Evolutionary conservation across 2,329 filamentous ascomycete genomes (phyloP).

Genomic region (Bertia moriformis): DNA sequence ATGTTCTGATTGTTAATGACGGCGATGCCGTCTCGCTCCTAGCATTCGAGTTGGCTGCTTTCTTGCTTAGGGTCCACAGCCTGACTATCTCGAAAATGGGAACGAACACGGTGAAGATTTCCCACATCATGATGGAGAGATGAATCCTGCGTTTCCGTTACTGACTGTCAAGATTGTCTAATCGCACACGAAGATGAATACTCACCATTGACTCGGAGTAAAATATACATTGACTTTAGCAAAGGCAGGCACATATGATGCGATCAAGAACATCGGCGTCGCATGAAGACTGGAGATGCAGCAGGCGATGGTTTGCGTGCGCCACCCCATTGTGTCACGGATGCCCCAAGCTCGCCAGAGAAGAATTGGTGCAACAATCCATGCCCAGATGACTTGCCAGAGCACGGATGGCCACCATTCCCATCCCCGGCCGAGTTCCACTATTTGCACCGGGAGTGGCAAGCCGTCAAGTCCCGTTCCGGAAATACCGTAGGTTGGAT

Average conservation of each 20-base stretch:
- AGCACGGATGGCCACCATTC: slow-evolving; percentile 44
- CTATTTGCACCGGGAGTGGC: slow-evolving; percentile 23
- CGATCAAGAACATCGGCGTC: slow-evolving; percentile 40
- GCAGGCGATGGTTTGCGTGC: slow-evolving; percentile 32
- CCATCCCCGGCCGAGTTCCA: slow-evolving; percentile 29
- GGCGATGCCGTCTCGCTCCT: slow-evolving; percentile 12
- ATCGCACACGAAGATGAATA: slow-evolving; percentile 6
- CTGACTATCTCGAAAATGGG: slow-evolving; percentile 19
- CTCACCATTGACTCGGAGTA: slow-evolving; percentile 31
- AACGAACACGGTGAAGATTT: slow-evolving; percentile 37
- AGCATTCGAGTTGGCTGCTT: slow-evolving; percentile 10
- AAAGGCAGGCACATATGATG: slow-evolving; percentile 23
- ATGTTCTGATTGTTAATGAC: not conserved
- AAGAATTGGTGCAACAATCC: slow-evolving; percentile 32
- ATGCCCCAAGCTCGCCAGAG: slow-evolving; percentile 36
- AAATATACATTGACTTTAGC: slow-evolving; percentile 28
- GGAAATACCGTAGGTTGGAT: slow-evolving; percentile 33
- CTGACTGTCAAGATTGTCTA: not conserved
- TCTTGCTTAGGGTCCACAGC: slow-evolving; percentile 8
- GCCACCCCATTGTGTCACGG: slow-evolving; percentile 40
- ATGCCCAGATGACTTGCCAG: slow-evolving; percentile 40
- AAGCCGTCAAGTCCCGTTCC: no score
- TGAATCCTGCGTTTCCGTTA: slow-evolving; percentile 24
- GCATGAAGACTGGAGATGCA: slow-evolving; percentile 29
- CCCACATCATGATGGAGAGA: slow-evolving; percentile 35